Conservation (phyloP, 2,329 filamentous ascomycete species). For the Aureobasidium sp. region DNA sequence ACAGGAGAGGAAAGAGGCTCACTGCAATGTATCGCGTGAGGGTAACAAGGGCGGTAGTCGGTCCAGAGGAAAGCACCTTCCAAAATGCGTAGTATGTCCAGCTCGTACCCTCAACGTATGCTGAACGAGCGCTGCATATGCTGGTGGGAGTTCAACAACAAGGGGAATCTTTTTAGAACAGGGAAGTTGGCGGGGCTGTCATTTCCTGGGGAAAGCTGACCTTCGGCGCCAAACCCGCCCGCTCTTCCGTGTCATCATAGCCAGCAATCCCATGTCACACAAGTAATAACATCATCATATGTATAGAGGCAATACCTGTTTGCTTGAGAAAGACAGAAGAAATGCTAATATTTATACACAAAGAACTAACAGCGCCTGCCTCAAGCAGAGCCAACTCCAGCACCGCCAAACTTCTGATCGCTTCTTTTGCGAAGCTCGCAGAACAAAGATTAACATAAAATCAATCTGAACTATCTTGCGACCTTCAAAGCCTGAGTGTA, state of each 20-base stretch:
- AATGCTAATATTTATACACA: neutral
- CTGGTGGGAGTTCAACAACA: constrained; percentile 8
- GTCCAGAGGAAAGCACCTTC: neutral
- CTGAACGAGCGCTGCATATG: neutral
- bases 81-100: too few species aligned
- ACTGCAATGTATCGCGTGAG: neutral
- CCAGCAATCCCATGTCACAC: neutral
- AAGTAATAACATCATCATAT: neutral
- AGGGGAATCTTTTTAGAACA: neutral
- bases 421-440: neutral
- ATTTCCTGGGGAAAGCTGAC: constrained; percentile 7
- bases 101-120: neutral
- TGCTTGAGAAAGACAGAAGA: neutral
- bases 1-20: neutral
- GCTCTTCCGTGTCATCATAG: neutral
- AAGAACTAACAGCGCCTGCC: neutral
- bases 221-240: neutral
- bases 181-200: neutral
- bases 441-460: neutral
- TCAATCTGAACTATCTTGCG: neutral
- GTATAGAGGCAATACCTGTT: neutral
- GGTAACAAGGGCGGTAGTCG: neutral
- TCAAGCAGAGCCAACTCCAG: neutral
- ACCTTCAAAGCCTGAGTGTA: neutral
- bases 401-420: neutral